phyloP scores from a whole-genome alignment of 2,329 filamentous ascomycete species.

The Colletotrichum coccodes region DNA sequence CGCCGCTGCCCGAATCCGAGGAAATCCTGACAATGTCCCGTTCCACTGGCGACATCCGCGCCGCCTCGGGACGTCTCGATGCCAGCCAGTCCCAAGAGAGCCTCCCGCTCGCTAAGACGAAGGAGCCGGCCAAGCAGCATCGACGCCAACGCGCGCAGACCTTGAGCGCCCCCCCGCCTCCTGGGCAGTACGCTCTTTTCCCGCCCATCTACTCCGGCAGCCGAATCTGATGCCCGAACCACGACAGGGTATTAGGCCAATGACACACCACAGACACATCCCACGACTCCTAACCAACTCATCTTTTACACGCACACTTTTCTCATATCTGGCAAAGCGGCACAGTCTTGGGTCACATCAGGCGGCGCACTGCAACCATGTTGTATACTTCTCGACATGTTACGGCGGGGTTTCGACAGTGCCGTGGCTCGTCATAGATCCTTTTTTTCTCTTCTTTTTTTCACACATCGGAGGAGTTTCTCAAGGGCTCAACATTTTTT shows the following conservation, averaged over 20 bases:
- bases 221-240: constrained; percentile 40
- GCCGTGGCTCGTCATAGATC: constrained; percentile 21
- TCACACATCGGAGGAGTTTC: constrained; percentile 18
- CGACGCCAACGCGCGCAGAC: constrained; percentile 56
- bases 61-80: constrained; percentile 10
- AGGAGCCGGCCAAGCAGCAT: constrained; percentile 41
- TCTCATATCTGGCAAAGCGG: neutral
- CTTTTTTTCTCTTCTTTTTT: no score
- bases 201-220: constrained; percentile 46
- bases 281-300: neutral
- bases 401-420: neutral
- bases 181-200: constrained; percentile 59
- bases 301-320: neutral
- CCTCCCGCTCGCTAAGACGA: constrained; percentile 40
- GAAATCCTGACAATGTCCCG: constrained; percentile 23
- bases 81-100: constrained; percentile 41
- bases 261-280: neutral
- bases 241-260: neutral
- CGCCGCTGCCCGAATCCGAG: constrained; percentile 29
- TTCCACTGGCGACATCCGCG: constrained; percentile 27
- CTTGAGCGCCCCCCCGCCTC: constrained; percentile 54
- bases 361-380: neutral
- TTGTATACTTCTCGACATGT: constrained; percentile 8
- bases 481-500: neutral
- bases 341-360: constrained; percentile 1